Evolutionary conservation across 768 basidiomycete species (phyloP), one percentile per base, ranked within the genome.

Genomic region (Paxillus involutus): DNA sequence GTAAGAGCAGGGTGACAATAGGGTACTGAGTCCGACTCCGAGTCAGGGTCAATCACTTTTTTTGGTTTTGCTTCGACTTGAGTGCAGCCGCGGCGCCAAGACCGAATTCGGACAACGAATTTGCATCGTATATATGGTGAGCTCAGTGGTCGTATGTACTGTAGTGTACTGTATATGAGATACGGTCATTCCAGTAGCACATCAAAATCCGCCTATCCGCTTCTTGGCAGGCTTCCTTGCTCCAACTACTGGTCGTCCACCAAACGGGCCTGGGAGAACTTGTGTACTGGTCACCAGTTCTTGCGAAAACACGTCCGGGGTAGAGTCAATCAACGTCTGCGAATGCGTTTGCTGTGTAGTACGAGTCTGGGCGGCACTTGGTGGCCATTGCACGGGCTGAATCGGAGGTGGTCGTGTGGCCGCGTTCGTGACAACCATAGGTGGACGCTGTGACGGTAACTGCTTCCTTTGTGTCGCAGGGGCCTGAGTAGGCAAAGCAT

Each of bases 141-240:
- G 37, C 3, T 39, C 37, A 17, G 63, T 68, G 16, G 35, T 6
- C 6, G 17, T 51, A 21, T 43, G 66, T 66, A 69, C 68, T 61
- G 45, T 48, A 39, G 2, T 40, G 3, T 17, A 6, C 29, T 4
- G 30, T 48, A 26, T 21, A 21, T 1, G 21, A 26, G 26, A 26
- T 26, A 21, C 21, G 3, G 26, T 26, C 26, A 6, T 8, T 26
- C 32, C n/a, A 44, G 47, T 9, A 17, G 40, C 17, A 21, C 17
- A 48, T 80, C 69, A 92, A 65, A 93, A 92, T 8, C 91, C 91
- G 10, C 87, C 88, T 40, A 90, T 42, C 21, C 89, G 76, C 70
- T 86, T 91, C 75, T 85, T 89, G 19, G 58, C 65, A 26, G 69
- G 52, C 65, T 83, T 86, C 71, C 80, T 88, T 6, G 58, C 63